phyloP scores from a whole-genome alignment of 2,329 filamentous ascomycete species.

The Paecilomyces niveus region DNA sequence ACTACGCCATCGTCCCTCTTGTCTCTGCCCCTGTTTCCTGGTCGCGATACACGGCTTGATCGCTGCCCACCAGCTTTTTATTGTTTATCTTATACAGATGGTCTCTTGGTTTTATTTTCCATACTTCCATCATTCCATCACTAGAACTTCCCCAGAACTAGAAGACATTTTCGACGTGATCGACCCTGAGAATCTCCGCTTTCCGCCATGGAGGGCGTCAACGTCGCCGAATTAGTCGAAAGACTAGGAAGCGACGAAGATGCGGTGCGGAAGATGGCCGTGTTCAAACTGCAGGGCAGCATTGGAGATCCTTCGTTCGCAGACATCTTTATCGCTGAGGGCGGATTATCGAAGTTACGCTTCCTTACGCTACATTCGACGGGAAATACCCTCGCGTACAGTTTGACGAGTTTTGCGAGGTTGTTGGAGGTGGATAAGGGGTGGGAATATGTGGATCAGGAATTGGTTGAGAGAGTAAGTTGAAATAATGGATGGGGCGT shows the following conservation, averaged over 20 bases:
- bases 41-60: background rate
- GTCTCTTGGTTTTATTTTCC: background rate
- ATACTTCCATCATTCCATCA: background rate
- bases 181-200: background rate
- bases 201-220: constrained; percentile 45
- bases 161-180: background rate
- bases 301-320: constrained; percentile 96
- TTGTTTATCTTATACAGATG: background rate
- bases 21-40: background rate
- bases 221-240: constrained; percentile 52
- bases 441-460: constrained; percentile 63
- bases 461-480: constrained; percentile 53
- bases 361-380: constrained; percentile 76
- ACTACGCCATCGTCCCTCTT: background rate
- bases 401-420: constrained; percentile 78
- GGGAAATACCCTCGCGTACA: constrained; percentile 94
- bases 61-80: background rate
- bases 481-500: constrained; percentile 1
- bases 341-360: constrained; percentile 73
- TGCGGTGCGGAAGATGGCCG: constrained; percentile 94
- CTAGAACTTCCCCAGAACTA: background rate
- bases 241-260: constrained; percentile 63
- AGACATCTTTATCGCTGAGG: constrained; percentile 88
- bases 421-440: constrained; percentile 95
- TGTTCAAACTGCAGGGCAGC: constrained; percentile 92